Percentiles rank a stretch among this genome's conserved stretches.
phyloP scores from a whole-genome alignment of 2,329 filamentous ascomycete species.

The Xylaria sp. region DNA sequence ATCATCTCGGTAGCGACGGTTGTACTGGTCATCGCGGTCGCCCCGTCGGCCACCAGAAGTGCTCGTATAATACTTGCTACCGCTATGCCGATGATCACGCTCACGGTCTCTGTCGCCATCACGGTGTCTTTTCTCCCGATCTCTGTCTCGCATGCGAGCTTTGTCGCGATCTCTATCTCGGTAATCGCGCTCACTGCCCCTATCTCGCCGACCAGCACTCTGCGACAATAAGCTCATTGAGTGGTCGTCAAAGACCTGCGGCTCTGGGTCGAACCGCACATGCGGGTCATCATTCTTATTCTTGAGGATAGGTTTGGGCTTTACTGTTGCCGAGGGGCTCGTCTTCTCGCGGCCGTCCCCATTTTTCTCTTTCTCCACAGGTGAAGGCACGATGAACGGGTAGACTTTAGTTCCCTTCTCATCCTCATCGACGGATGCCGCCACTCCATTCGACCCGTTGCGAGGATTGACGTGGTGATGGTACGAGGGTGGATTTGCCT shows the following conservation, averaged over 20 bases:
- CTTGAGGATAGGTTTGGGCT: conserved; percentile 66
- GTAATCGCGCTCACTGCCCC: conserved; percentile 9
- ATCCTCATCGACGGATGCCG: conserved; percentile 24
- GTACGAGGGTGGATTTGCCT: conserved; percentile 24
- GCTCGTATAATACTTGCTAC: conserved; percentile 15
- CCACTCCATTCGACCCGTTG: background rate
- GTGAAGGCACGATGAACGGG: conserved; percentile 50
- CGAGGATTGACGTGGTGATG: conserved; percentile 25
- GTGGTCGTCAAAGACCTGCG: conserved; percentile 40
- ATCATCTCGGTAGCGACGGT: conserved; percentile 34
- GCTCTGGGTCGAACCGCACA: conserved; percentile 58
- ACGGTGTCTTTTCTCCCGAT: conserved; percentile 38
- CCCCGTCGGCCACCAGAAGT: conserved; percentile 22
- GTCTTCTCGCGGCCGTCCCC: conserved; percentile 29
- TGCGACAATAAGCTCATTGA: conserved; percentile 48
- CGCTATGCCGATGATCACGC: conserved; percentile 23
- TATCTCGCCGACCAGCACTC: conserved; percentile 37
- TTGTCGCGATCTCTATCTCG: conserved; percentile 26
- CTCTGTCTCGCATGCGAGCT: conserved; percentile 27
- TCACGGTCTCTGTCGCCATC: conserved; percentile 44
- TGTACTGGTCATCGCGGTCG: conserved; percentile 42
- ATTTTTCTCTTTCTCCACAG: conserved; percentile 31
- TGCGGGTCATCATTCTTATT: conserved; percentile 62
- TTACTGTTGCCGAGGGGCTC: conserved; percentile 45
- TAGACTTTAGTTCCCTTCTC: conserved; percentile 44